These are phyloP conservation scores for Biscutella laevigata DNA, from an alignment of 441 rosid species.

Conservation along the genomic window DNA sequence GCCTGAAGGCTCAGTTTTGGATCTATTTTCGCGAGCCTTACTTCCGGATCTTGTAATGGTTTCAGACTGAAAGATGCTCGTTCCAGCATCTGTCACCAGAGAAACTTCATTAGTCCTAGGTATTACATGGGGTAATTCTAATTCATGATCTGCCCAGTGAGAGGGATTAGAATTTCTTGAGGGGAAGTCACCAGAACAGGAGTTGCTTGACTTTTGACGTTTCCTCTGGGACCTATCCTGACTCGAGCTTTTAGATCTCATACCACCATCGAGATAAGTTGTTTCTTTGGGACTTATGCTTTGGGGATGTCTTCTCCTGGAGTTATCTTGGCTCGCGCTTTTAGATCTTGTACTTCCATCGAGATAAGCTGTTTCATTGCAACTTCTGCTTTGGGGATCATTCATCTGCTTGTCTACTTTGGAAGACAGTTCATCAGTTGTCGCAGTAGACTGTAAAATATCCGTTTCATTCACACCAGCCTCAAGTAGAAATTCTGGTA, in stretches of 20 bases:
- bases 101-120: slow-evolving; percentile 9
- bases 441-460: slow-evolving; percentile 5
- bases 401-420: slow-evolving; percentile 16
- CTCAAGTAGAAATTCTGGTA: slow-evolving; percentile 14
- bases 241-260: slow-evolving; percentile 32
- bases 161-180: slow-evolving; percentile 16
- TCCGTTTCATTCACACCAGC: slow-evolving; percentile 13
- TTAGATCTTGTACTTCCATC: slow-evolving; percentile 34
- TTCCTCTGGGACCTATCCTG: slow-evolving; percentile 25
- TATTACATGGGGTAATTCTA: slow-evolving; percentile 14
- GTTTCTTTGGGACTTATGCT: slow-evolving; percentile 26
- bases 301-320: slow-evolving; percentile 22
- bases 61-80: slow-evolving; percentile 17
- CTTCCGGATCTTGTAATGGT: slow-evolving; percentile 8
- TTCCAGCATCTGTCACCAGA: slow-evolving; percentile 7
- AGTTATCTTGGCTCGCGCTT: slow-evolving; percentile 25
- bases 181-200: slow-evolving; percentile 14
- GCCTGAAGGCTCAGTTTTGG: slow-evolving; percentile 11
- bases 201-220: slow-evolving; percentile 24
- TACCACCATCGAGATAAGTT: slow-evolving; percentile 28
- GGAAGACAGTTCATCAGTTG: slow-evolving; percentile 3
- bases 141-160: slow-evolving; percentile 12
- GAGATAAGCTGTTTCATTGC: slow-evolving; percentile 22
- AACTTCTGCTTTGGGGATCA: slow-evolving; percentile 27
- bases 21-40: background rate